phyloP scores from a whole-genome alignment of 768 basidiomycete genomes.

The Candolleomyces eurysporus region DNA sequence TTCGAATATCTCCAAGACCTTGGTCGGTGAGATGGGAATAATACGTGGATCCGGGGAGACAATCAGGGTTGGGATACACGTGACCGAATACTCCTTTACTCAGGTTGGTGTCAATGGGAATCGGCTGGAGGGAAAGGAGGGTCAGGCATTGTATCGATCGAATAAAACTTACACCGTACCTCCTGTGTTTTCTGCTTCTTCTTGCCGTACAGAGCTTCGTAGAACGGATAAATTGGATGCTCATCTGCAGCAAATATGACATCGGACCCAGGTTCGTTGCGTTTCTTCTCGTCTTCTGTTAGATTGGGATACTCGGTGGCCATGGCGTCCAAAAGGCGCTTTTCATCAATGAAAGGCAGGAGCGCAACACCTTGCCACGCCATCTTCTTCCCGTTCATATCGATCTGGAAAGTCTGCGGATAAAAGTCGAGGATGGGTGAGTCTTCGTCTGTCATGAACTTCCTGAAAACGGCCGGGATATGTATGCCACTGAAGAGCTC shows the following conservation, averaged over 20 bases:
- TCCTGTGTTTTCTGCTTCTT: slow-evolving; percentile 63
- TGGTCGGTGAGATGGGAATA: slow-evolving; percentile 64
- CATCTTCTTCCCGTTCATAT: slow-evolving; percentile 99
- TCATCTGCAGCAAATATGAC: slow-evolving; percentile 81
- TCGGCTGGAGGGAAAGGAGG: slow-evolving; percentile 50
- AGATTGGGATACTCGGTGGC: slow-evolving; percentile 61
- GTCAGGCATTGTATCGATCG: slow-evolving; percentile 11
- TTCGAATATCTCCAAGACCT: slow-evolving; percentile 74
- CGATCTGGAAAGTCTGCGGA: slow-evolving; percentile 86
- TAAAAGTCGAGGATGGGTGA: slow-evolving; percentile 98
- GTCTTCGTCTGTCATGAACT: slow-evolving; percentile 80
- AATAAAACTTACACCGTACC: slow-evolving; percentile 40
- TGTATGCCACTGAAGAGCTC: slow-evolving; percentile 65
- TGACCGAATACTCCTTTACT: slow-evolving; percentile 81
- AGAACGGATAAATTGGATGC: slow-evolving; percentile 82
- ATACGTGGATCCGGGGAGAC: slow-evolving; percentile 90
- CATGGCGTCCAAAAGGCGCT: slow-evolving; percentile 84
- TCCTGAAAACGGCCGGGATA: slow-evolving; percentile 83
- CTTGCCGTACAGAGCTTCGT: slow-evolving; percentile 89
- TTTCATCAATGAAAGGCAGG: slow-evolving; percentile 91
- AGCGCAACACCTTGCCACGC: slow-evolving; percentile 98
- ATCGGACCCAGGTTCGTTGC: slow-evolving; percentile 85
- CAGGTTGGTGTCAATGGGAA: slow-evolving; percentile 62
- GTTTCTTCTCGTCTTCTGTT: slow-evolving; percentile 73
- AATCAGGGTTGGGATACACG: slow-evolving; percentile 81